Base-by-base conservation (phyloP, 1,284 basidiomycete genomes). In the Rhodotorula sp. region DNA sequence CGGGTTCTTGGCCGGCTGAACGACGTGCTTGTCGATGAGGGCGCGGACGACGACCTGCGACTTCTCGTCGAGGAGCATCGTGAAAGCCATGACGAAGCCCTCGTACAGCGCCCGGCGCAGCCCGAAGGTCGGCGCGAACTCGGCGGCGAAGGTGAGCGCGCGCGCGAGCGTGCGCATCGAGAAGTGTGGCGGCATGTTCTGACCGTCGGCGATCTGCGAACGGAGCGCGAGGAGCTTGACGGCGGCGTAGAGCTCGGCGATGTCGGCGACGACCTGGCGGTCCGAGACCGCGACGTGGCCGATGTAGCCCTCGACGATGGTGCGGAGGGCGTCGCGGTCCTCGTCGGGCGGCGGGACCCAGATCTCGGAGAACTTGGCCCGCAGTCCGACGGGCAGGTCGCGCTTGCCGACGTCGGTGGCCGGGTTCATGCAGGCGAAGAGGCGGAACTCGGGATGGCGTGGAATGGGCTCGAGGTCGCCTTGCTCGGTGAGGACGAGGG, bases 391-490 rank as follows among this genome's bases (percentile, higher is more conserved):
- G 16, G 93, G 92, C 2, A 99, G 88, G 78, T 98, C 96, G 79
- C 94, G 96, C 85, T 99, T 99, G 66, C 97, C 97, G 27, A 98
- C 92, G 76, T 99, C 97, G 4, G 96, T 99, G 0, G 97, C 97
- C 3, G 97, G 97, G 80, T 99, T 99, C 97, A 99, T 99, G 81
- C 97, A 99, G 3, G 94, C 95, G 79, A 99, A 99, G 13, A 99
- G 84, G 42, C 96, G 90, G 83, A 99, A 99, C 78, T 97, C 90
- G 25, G 93, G 89, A 81, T 99, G 97, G 1, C 97, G 90, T 48
- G 89, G 89, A 42, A 99, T 86, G 1, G 92, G 91, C 79, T 95
- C 92, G 67, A 98, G 83, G 45, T 94, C 91, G 1, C 96, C 97
- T 80, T 94, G 89, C 80, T 99, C 97, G 0, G 93, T 96, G 66